These are phyloP conservation scores for Candida argentea DNA, from an alignment of 805 yeast genomes.

Conservation along the genomic window DNA sequence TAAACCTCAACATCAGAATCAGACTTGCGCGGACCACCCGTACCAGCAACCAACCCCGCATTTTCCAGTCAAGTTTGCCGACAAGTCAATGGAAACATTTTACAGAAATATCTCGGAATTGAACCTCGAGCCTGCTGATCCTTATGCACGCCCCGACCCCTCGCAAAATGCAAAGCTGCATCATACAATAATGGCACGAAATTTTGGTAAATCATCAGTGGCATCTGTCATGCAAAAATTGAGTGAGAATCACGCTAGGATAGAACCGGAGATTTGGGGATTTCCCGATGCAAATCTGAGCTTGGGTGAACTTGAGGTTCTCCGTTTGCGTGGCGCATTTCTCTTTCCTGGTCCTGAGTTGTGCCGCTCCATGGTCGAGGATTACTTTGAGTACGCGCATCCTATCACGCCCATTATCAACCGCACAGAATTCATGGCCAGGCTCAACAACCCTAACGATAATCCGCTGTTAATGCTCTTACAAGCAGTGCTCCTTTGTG, in stretches of 20 bases:
- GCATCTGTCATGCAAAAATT: conserved; percentile 36
- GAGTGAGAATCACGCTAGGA: conserved; percentile 38
- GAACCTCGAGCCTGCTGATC: too few relatives aligned
- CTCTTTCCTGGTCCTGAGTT: conserved; percentile 51
- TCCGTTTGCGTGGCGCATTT: conserved; percentile 62
- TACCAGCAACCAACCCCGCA: too few relatives aligned
- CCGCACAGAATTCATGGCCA: conserved; percentile 48
- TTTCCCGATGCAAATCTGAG: conserved; percentile 28
- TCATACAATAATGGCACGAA: too few relatives aligned
- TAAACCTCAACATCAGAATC: too few relatives aligned
- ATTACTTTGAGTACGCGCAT: conserved; percentile 55
- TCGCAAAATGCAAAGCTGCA: too few relatives aligned
- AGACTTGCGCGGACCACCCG: too few relatives aligned
- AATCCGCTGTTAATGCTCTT: conserved; percentile 57
- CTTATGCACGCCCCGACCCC: too few relatives aligned
- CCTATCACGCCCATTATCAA: conserved; percentile 63
- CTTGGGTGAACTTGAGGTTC: conserved; percentile 53
- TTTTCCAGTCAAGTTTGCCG: too few relatives aligned
- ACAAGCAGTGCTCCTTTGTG: conserved; percentile 61
- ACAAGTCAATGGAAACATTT: too few relatives aligned
- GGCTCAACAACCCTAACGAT: conserved; percentile 43
- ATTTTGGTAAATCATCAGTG: conserved; percentile 43
- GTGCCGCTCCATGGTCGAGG: conserved; percentile 48
- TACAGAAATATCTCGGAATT: too few relatives aligned
- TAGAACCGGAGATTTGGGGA: conserved; percentile 32